Evolutionary conservation across 208 protist species (phyloP).

Genomic region (Strigomonas culicis): DNA sequence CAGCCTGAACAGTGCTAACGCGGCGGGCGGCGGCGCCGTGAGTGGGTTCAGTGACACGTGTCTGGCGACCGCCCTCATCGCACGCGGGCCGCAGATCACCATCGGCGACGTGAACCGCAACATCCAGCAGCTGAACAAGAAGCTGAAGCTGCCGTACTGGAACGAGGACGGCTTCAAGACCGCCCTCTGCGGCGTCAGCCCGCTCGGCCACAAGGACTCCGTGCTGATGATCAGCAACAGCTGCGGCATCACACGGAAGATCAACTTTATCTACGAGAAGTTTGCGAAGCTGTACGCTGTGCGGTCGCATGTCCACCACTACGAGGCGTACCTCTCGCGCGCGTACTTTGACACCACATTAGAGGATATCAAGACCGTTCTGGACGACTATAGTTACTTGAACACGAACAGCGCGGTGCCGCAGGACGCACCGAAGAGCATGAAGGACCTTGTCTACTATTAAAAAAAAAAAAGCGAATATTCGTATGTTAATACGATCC

Average conservation of each 20-base stretch:
- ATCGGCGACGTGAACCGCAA: conserved; percentile 93
- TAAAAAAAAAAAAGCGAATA: conserved; percentile 21
- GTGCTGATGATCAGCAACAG: conserved; percentile 94
- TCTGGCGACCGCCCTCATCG: conserved; percentile 88
- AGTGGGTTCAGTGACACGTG: conserved; percentile 27
- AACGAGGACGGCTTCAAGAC: conserved; percentile 97
- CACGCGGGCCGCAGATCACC: conserved; percentile 90
- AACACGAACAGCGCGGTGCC: conserved; percentile 45
- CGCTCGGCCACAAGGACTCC: conserved; percentile 87
- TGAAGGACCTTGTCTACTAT: conserved; percentile 82
- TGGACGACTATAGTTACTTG: conserved; percentile 87
- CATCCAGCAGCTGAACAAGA: conserved; percentile 71
- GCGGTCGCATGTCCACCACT: conserved; percentile 93
- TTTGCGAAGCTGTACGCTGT: conserved; percentile 92
- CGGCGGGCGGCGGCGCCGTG: background rate
- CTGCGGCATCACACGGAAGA: conserved; percentile 79
- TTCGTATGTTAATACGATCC: background rate
- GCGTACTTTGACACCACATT: conserved; percentile 76
- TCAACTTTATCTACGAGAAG: conserved; percentile 67
- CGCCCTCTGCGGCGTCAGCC: conserved; percentile 90
- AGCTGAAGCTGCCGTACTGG: conserved; percentile 91
- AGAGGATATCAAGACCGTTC: conserved; percentile 61
- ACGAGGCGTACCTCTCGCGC: conserved; percentile 83
- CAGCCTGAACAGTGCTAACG: background rate
- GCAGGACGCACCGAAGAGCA: conserved; percentile 53